phyloP scores from a whole-genome alignment of 148 eudicot genomes.

The Silene conica region DNA sequence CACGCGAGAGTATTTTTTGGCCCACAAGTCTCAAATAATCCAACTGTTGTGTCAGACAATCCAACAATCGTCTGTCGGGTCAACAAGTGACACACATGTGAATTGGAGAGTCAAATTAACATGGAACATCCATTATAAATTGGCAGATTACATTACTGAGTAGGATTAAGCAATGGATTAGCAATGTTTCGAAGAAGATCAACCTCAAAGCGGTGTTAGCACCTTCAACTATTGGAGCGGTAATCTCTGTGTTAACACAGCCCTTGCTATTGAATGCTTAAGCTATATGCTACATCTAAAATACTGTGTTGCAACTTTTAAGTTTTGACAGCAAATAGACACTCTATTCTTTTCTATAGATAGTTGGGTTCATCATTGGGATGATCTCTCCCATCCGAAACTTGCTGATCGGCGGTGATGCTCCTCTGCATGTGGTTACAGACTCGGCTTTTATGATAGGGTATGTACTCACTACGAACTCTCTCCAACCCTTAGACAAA shows the following conservation, averaged over 20 bases:
- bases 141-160: constrained; percentile 25
- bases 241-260: neutral
- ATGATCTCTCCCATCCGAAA: constrained; percentile 17
- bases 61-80: too few species aligned
- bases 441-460: constrained; percentile 24
- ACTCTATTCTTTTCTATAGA: constrained; percentile 12
- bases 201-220: constrained; percentile 40
- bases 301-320: neutral
- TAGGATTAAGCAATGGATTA: constrained; percentile 19
- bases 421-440: constrained; percentile 30
- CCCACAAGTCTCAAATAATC: neutral
- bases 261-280: neutral
- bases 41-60: too few species aligned
- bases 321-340: neutral
- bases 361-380: constrained; percentile 26
- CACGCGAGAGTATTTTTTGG: neutral
- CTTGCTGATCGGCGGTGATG: constrained; percentile 23
- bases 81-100: too few species aligned
- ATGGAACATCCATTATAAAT: neutral
- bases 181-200: constrained; percentile 15
- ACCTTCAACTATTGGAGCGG: constrained; percentile 43
- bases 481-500: neutral
- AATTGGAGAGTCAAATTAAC: neutral
- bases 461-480: neutral
- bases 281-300: neutral